A percentile compares a stretch with the other conserved stretches of the same genome.
These are phyloP conservation scores for Scheffersomyces segobiensis DNA, from an alignment of 1,139 yeast species.

Conservation along the genomic window DNA sequence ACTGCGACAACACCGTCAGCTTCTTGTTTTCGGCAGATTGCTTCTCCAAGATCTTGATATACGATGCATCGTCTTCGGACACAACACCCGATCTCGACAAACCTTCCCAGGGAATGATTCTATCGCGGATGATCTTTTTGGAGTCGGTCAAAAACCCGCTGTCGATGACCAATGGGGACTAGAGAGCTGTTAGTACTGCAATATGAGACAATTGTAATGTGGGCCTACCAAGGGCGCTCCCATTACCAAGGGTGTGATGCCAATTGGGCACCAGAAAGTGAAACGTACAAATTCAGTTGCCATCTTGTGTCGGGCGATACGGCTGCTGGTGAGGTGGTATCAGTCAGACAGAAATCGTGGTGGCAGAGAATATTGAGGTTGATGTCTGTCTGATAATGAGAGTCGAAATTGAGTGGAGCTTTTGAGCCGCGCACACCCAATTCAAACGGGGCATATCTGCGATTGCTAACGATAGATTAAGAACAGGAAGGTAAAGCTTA, in stretches of 20 bases:
- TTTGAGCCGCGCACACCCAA: not conserved
- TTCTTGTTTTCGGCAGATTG: constrained; percentile 41
- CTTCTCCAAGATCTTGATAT: constrained; percentile 66
- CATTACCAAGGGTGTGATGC: not conserved
- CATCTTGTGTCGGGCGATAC: not conserved
- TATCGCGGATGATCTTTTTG: constrained; percentile 70
- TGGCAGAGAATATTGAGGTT: not conserved
- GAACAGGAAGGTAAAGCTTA: not conserved
- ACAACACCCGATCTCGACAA: constrained; percentile 75
- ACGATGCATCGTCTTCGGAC: constrained; percentile 63
- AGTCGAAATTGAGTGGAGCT: not conserved
- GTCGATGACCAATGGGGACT: constrained; percentile 44
- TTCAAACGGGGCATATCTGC: not conserved
- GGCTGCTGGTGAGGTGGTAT: not conserved
- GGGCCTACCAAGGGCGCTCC: not conserved
- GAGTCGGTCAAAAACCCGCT: constrained; percentile 74
- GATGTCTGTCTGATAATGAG: not conserved
- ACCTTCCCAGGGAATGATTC: constrained; percentile 94
- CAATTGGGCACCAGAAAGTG: not conserved
- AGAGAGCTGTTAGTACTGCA: constrained; percentile 7
- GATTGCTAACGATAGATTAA: not conserved
- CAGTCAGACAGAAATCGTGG: not conserved
- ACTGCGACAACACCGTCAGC: constrained; percentile 42
- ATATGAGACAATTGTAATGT: not conserved
- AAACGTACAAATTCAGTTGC: constrained; percentile 19